A percentile compares a stretch with the other conserved stretches of the same genome.
phyloP scores from a whole-genome alignment of 192 early-diverging fungal genomes.

The Lobosporangium transversale region DNA sequence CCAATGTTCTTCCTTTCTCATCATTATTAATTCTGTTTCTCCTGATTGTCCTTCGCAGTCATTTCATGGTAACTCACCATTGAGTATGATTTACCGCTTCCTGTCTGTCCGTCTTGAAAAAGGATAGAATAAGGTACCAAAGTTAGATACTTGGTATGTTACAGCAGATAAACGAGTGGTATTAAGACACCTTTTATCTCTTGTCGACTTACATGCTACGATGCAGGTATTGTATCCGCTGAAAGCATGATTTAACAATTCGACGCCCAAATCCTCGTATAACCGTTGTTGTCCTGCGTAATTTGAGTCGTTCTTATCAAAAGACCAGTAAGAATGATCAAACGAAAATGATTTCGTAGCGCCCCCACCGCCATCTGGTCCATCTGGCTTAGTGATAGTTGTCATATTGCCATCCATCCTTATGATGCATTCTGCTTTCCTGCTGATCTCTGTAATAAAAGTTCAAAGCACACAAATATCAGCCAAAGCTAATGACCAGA shows the following conservation, averaged over 20 bases:
- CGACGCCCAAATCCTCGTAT: slow-evolving; percentile 78
- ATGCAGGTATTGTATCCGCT: slow-evolving; percentile 93
- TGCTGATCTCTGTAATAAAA: slow-evolving; percentile 61
- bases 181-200: background rate
- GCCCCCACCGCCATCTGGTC: slow-evolving; percentile 7
- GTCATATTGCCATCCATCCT: slow-evolving; percentile 80
- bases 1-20: background rate
- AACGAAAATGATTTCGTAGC: slow-evolving; percentile 76
- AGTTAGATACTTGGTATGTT: no score
- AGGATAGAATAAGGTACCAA: no score
- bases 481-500: no score
- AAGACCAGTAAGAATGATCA: slow-evolving; percentile 91
- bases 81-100: slow-evolving; percentile 77
- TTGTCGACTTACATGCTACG: slow-evolving; percentile 84
- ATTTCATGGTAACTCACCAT: slow-evolving; percentile 53
- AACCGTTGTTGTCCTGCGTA: slow-evolving; percentile 81
- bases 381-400: slow-evolving; percentile 64
- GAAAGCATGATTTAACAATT: slow-evolving; percentile 86
- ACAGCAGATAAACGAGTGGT: no score
- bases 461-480: no score
- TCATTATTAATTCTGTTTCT: background rate
- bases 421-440: slow-evolving; percentile 71
- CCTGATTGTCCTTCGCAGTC: background rate
- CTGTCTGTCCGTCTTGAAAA: slow-evolving; percentile 76
- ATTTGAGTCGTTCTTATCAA: slow-evolving; percentile 66